Percentiles rank a stretch among this genome's conserved stretches.
phyloP scores from a whole-genome alignment of 2,329 filamentous ascomycete species.

The Geosmithia flava region DNA sequence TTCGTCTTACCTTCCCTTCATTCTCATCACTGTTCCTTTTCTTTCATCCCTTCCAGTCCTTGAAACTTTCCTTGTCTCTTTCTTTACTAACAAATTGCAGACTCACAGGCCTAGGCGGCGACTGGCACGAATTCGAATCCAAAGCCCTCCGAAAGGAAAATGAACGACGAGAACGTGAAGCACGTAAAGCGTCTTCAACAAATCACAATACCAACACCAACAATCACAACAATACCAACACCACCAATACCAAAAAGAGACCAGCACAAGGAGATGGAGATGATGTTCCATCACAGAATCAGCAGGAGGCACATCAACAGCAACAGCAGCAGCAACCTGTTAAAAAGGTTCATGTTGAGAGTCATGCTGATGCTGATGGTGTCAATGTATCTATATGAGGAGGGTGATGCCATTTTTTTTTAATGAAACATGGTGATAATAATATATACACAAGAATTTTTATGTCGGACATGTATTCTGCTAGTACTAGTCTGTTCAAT shows the following conservation, averaged over 20 bases:
- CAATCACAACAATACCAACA: neutral
- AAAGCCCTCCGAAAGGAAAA: conserved; percentile 89
- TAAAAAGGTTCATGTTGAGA: conserved; percentile 24
- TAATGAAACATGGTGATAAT: no score
- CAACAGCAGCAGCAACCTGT: no score
- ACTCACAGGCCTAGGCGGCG: conserved; percentile 70
- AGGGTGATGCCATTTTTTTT: no score
- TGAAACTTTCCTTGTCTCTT: neutral
- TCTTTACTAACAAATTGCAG: conserved; percentile 22
- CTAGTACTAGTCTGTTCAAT: no score
- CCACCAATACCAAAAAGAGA: no score
- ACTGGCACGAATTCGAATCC: conserved; percentile 98
- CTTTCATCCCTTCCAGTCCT: no score
- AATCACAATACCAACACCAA: neutral
- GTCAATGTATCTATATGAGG: no score
- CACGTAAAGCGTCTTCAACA: conserved; percentile 20
- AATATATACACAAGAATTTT: no score
- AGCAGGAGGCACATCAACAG: conserved; percentile 1
- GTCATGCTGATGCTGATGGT: conserved; percentile 8
- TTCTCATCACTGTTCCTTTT: no score
- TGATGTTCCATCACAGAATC: no score
- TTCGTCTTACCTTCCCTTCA: neutral
- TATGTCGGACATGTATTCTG: no score
- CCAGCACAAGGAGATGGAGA: no score
- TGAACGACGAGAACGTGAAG: conserved; percentile 50